phyloP scores from a whole-genome alignment of 495 filamentous ascomycete species.

The Aspergillus kassunensis region DNA sequence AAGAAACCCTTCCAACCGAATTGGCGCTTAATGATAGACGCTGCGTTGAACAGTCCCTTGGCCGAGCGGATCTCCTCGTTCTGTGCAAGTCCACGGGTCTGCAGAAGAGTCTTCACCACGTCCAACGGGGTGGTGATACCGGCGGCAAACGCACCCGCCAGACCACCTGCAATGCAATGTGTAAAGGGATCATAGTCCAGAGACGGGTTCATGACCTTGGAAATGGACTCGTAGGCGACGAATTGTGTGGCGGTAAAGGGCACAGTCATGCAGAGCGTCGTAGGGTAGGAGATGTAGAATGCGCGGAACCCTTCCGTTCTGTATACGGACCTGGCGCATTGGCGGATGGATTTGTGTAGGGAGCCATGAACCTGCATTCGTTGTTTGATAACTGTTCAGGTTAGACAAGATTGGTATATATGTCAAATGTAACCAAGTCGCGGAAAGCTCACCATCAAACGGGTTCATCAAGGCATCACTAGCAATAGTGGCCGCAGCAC shows the following conservation, averaged over 20 bases:
- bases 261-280: conserved; percentile 96
- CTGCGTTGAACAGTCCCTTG: conserved; percentile 76
- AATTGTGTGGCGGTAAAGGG: conserved; percentile 97
- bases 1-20: conserved; percentile 88
- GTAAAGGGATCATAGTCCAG: conserved; percentile 85
- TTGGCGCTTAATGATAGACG: conserved; percentile 73
- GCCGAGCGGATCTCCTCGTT: conserved; percentile 83
- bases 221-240: conserved; percentile 93
- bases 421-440: neutral
- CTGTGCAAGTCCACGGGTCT: conserved; percentile 78
- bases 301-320: conserved; percentile 80
- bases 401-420: conserved; percentile 13
- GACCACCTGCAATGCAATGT: conserved; percentile 85
- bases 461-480: conserved; percentile 99
- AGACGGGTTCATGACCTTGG: conserved; percentile 82
- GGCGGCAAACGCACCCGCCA: conserved; percentile 90
- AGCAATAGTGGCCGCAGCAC: conserved; percentile 90
- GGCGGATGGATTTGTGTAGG: conserved; percentile 73
- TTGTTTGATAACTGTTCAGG: conserved; percentile 84
- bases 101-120: conserved; percentile 94
- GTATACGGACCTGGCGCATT: conserved; percentile 86
- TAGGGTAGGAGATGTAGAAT: conserved; percentile 98
- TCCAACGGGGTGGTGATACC: conserved; percentile 93
- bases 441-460: conserved; percentile 77
- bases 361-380: conserved; percentile 98